Percentiles rank a stretch among this genome's conserved stretches.
phyloP scores from a whole-genome alignment of 2,329 filamentous ascomycete genomes.

The Corinectria fuckeliana region DNA sequence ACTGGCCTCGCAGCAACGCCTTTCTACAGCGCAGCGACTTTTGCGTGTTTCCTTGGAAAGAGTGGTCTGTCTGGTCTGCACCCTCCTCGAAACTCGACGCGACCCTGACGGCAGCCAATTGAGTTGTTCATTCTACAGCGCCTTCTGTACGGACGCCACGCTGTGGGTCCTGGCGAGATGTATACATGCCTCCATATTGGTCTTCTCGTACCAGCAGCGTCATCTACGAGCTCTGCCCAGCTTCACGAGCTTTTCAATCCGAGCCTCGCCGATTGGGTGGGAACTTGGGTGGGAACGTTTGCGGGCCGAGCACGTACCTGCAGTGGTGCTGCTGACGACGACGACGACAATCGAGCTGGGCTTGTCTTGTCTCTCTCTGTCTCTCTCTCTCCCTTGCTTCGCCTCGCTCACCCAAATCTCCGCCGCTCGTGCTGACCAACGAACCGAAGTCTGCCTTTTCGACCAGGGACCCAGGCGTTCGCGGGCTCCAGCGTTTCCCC shows the following conservation, averaged over 20 bases:
- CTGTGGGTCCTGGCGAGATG: background rate
- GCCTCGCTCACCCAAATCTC: too few species aligned
- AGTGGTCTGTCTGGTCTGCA: too few species aligned
- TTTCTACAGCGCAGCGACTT: background rate
- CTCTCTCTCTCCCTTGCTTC: too few species aligned
- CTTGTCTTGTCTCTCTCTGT: background rate
- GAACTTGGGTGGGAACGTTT: background rate
- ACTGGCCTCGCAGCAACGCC: background rate
- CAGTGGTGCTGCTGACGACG: conserved; percentile 22
- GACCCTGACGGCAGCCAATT: conserved; percentile 17
- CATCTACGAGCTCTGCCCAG: background rate
- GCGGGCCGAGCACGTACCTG: conserved; percentile 18
- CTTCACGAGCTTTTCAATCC: conserved; percentile 8
- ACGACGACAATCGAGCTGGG: background rate
- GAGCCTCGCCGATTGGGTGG: conserved; percentile 9
- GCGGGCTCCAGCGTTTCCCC: conserved; percentile 1
- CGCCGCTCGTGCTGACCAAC: background rate
- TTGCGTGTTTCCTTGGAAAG: background rate
- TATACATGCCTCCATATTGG: too few species aligned
- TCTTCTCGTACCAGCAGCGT: background rate
- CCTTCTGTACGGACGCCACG: conserved; percentile 11
- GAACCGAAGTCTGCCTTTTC: background rate
- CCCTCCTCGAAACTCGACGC: conserved; percentile 6
- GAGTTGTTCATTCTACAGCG: conserved; percentile 2
- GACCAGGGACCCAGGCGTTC: conserved; percentile 27